These are phyloP conservation scores for Pistacia integerrima DNA, from an alignment of 345 rosid genomes.

Conservation along the genomic window DNA sequence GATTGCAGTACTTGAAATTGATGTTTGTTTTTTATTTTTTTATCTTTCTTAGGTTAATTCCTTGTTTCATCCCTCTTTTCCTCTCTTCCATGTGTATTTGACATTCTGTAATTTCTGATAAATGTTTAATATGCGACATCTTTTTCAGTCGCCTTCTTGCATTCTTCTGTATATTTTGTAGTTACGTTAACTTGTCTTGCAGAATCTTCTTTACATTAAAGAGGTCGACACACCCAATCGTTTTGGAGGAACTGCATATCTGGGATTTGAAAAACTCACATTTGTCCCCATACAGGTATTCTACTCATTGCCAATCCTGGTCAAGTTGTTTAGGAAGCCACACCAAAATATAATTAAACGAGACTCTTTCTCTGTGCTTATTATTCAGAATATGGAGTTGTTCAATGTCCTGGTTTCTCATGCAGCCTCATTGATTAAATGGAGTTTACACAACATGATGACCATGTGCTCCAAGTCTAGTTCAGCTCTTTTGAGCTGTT, in stretches of 20 bases:
- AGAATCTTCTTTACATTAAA: slow-evolving; percentile 82
- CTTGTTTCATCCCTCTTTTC: not conserved
- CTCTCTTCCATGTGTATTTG: not conserved
- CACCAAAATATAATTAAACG: not conserved
- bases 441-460: too few relatives aligned
- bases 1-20: not conserved
- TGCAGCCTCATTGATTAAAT: not conserved
- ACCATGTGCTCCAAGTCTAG: not conserved
- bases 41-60: not conserved
- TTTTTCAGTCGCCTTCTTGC: not conserved
- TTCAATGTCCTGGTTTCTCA: not conserved
- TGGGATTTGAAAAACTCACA: slow-evolving; percentile 89
- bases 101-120: not conserved
- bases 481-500: not conserved
- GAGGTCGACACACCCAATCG: slow-evolving; percentile 75
- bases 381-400: not conserved
- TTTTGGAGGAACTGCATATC: slow-evolving; percentile 76
- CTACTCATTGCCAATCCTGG: not conserved
- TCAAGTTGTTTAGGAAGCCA: not conserved
- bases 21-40: not conserved
- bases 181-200: slow-evolving; percentile 18
- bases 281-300: slow-evolving; percentile 89
- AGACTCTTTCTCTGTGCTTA: too few relatives aligned
- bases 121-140: not conserved
- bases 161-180: slow-evolving; percentile 1